Evolutionary conservation across 208 protist genomes (phyloP).

Genomic region (Leishmania aethiopica): DNA sequence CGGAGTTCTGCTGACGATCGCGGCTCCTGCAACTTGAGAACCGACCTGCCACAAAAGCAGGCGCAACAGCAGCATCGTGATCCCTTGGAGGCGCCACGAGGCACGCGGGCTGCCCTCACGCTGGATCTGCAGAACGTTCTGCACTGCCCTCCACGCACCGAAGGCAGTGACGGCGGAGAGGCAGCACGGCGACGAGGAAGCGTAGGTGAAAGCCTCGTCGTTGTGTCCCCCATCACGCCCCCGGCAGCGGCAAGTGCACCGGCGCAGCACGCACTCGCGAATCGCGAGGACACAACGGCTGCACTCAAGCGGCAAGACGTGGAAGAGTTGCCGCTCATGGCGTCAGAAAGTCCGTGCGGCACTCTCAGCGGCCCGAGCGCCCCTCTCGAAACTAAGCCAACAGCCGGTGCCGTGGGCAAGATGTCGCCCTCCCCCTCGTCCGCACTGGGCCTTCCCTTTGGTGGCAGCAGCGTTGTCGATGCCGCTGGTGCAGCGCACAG

Average conservation of each 20-base stretch:
- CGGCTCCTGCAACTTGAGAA: too few relatives aligned
- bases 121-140: constrained; percentile 14
- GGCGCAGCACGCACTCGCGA: not conserved
- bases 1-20: not conserved
- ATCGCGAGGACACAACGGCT: not conserved
- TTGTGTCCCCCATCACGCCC: constrained; percentile 26
- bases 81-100: not conserved
- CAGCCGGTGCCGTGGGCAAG: not conserved
- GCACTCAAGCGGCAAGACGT: not conserved
- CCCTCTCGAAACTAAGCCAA: not conserved
- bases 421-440: not conserved
- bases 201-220: constrained; percentile 18
- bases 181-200: not conserved
- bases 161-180: not conserved
- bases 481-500: too few relatives aligned
- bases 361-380: not conserved
- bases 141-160: constrained; percentile 10
- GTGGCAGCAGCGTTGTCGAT: not conserved
- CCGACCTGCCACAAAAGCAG: not conserved
- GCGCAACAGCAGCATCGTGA: not conserved
- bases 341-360: not conserved
- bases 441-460: not conserved
- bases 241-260: not conserved
- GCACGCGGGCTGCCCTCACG: not conserved
- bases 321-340: not conserved